phyloP scores from a whole-genome alignment of 2,329 filamentous ascomycete genomes.

The Colletotrichum destructivum region DNA sequence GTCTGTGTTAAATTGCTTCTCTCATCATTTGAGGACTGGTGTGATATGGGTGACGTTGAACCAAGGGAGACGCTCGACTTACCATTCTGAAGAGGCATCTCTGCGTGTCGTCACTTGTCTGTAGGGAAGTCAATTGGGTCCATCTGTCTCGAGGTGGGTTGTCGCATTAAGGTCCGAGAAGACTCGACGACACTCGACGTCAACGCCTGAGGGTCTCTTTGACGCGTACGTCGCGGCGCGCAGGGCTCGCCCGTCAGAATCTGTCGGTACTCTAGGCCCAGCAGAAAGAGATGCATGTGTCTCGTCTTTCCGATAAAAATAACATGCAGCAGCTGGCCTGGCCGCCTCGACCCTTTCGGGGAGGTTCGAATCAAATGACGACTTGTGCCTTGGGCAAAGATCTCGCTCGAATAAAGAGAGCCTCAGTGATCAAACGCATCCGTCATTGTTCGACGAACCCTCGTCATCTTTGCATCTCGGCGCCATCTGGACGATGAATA shows the following conservation, averaged over 20 bases:
- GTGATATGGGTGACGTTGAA: background rate
- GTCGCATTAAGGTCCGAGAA: too few species aligned
- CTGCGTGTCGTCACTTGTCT: background rate
- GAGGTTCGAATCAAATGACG: background rate
- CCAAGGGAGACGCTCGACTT: constrained; percentile 1
- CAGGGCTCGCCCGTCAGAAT: background rate
- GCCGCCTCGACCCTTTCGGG: background rate
- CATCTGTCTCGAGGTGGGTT: background rate
- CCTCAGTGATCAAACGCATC: too few species aligned
- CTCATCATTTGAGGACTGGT: constrained; percentile 48
- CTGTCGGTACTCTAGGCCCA: background rate
- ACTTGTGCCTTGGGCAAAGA: too few species aligned
- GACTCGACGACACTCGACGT: too few species aligned
- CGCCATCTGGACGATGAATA: too few species aligned
- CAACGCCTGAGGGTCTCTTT: background rate
- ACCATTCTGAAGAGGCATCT: background rate
- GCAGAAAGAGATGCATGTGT: background rate
- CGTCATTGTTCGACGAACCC: too few species aligned
- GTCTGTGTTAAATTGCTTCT: constrained; percentile 50
- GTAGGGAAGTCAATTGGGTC: background rate
- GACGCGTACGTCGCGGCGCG: background rate
- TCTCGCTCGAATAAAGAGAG: too few species aligned
- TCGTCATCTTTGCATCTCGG: too few species aligned
- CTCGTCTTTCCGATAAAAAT: background rate
- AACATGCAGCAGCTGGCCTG: background rate